phyloP scores from a whole-genome alignment of 2,329 filamentous ascomycete genomes.

The Talaromyces albobiverticillius region DNA sequence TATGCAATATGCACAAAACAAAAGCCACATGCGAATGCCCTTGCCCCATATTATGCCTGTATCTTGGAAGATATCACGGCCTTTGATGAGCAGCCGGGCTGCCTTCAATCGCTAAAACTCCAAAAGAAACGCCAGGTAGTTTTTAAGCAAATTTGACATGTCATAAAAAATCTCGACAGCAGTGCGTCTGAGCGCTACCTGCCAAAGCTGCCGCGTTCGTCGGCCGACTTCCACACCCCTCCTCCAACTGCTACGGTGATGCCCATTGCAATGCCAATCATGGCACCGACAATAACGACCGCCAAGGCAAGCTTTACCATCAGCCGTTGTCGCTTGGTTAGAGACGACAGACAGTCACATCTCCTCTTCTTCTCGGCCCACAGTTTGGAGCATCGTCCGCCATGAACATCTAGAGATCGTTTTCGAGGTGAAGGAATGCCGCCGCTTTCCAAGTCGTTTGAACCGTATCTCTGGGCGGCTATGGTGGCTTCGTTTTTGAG shows the following conservation, averaged over 20 bases:
- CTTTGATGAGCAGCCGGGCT: too few species aligned
- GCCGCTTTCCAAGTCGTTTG: conserved; percentile 34
- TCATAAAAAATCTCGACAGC: too few species aligned
- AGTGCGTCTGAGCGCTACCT: background rate
- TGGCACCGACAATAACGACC: conserved; percentile 39
- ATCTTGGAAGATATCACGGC: background rate
- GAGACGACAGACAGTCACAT: conserved; percentile 31
- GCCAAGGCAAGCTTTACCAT: conserved; percentile 40
- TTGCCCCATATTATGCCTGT: background rate
- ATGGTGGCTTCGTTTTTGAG: conserved; percentile 23
- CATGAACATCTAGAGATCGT: conserved; percentile 16
- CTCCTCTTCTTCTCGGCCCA: conserved; percentile 33
- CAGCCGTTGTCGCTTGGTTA: conserved; percentile 37
- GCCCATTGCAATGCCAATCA: conserved; percentile 45
- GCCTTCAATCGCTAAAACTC: background rate
- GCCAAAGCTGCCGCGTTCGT: conserved; percentile 28
- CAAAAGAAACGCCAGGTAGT: background rate
- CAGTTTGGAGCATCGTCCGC: conserved; percentile 27
- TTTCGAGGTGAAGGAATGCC: conserved; percentile 18
- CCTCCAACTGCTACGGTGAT: conserved; percentile 44
- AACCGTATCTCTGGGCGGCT: conserved; percentile 11
- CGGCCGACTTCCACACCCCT: conserved; percentile 40
- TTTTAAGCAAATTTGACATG: too few species aligned
- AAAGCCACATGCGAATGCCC: background rate
- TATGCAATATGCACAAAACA: background rate